These are phyloP conservation scores for Mycena vulgaris DNA, from an alignment of 768 basidiomycete genomes.

Conservation along the genomic window DNA sequence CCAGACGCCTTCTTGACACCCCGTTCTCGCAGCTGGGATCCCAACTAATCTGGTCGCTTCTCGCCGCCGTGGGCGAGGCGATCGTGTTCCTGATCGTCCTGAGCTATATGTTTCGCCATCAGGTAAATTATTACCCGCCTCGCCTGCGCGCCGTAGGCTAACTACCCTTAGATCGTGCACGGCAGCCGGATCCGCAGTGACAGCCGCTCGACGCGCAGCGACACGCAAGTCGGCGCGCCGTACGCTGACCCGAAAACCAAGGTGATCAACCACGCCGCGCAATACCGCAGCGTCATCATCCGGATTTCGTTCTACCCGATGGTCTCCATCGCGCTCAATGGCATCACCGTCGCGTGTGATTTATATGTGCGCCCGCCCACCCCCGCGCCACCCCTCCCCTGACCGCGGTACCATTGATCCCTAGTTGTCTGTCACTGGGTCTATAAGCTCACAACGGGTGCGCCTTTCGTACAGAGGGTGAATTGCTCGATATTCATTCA, in stretches of 20 bases:
- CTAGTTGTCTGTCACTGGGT: neutral
- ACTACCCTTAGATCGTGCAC: neutral
- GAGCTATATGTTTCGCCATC: slow-evolving; percentile 11
- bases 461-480: too few species aligned
- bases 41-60: slow-evolving; percentile 16
- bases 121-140: neutral
- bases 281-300: slow-evolving; percentile 15
- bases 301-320: slow-evolving; percentile 17
- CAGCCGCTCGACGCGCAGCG: neutral
- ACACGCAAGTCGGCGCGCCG: neutral
- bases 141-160: too few species aligned
- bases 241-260: neutral
- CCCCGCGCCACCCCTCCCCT: too few species aligned
- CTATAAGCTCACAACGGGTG: neutral
- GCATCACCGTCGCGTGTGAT: slow-evolving; percentile 15
- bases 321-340: slow-evolving; percentile 6
- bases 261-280: slow-evolving; percentile 9
- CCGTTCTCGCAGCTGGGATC: neutral
- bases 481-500: too few species aligned
- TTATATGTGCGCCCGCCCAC: neutral
- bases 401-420: too few species aligned
- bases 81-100: slow-evolving; percentile 16
- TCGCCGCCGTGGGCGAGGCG: slow-evolving; percentile 9
- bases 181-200: neutral
- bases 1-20: too few species aligned